Base-by-base conservation (phyloP, 805 yeast species). In the Grigorovia humatica region DNA sequence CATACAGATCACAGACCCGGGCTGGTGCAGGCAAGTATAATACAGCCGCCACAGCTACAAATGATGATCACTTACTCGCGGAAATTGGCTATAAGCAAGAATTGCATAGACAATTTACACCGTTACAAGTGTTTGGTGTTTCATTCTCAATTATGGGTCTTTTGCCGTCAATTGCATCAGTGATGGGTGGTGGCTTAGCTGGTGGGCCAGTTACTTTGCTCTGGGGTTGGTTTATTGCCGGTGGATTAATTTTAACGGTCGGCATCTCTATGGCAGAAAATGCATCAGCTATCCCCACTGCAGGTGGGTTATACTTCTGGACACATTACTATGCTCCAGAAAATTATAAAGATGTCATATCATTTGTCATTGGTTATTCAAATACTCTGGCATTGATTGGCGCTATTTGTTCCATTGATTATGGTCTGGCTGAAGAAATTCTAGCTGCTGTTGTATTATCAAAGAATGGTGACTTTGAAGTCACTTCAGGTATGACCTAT, bases 131-230 rank as follows among this genome's bases (percentile, higher is more conserved):
- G 20, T 83, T 83, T 61, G 87, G 86, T 51, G 79, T 83, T 52
- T 85, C 88, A 2, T 83, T 81, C 60, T 76, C 82, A 18, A 82
- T 84, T 62, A 83, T 84, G 88, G 85, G 88, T 9, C 66, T 83
- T 47, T 68, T 83, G 44, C 86, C 86, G 0, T 77, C 83, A 12
- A 79, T 82, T 48, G 77, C 85, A 0, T 77, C 86, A 2, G 72
- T 76, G 32, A 61, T 82, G 35, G 70, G 70, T 9, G 71, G 73
- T 47, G 83, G 83, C 18, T 69, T 83, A 13, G 66, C 76, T 35
- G 80, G 83, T 0, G 89, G 89, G 4, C 81, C 86, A 0, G 80
- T 75, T 9, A 57, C 66, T 13, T 72, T 81, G 52, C 72, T 82
- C 2, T 84, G 90, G 90, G 85, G 87, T 47, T 85, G 91, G 90